phyloP scores from a whole-genome alignment of 2,329 filamentous ascomycete species.

The Ceratocystiopsis minuta region DNA sequence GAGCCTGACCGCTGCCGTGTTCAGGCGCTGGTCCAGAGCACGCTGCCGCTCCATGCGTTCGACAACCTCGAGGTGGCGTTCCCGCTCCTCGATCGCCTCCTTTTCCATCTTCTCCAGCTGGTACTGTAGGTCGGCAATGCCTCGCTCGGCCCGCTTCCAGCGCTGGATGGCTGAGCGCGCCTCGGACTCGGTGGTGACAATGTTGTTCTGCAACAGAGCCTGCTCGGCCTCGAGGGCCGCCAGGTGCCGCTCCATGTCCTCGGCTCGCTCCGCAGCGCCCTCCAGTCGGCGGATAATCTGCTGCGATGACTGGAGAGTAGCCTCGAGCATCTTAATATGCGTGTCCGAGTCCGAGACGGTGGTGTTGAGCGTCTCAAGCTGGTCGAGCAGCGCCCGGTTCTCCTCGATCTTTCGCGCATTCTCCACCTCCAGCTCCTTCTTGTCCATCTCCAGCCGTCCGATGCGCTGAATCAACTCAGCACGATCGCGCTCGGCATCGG shows the following conservation, averaged over 20 bases:
- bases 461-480: constrained; percentile 54
- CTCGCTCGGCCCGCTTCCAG: constrained; percentile 72
- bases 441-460: constrained; percentile 56
- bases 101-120: constrained; percentile 79
- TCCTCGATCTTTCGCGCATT: constrained; percentile 69
- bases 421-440: constrained; percentile 52
- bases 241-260: constrained; percentile 65
- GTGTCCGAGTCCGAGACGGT: constrained; percentile 65
- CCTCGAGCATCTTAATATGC: constrained; percentile 59
- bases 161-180: constrained; percentile 61
- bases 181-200: constrained; percentile 53
- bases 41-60: constrained; percentile 70
- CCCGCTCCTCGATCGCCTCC: constrained; percentile 62
- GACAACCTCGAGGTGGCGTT: constrained; percentile 66
- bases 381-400: constrained; percentile 63
- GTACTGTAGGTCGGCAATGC: constrained; percentile 60
- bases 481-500: constrained; percentile 76
- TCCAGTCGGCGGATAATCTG: constrained; percentile 60
- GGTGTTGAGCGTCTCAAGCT: constrained; percentile 69
- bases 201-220: constrained; percentile 46
- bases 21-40: constrained; percentile 64
- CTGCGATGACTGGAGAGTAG: constrained; percentile 59
- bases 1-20: constrained; percentile 59
- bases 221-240: constrained; percentile 68
- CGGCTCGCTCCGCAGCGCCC: constrained; percentile 53